Conservation (phyloP, 1,284 basidiomycete genomes). For the Ganoderma sp. region DNA sequence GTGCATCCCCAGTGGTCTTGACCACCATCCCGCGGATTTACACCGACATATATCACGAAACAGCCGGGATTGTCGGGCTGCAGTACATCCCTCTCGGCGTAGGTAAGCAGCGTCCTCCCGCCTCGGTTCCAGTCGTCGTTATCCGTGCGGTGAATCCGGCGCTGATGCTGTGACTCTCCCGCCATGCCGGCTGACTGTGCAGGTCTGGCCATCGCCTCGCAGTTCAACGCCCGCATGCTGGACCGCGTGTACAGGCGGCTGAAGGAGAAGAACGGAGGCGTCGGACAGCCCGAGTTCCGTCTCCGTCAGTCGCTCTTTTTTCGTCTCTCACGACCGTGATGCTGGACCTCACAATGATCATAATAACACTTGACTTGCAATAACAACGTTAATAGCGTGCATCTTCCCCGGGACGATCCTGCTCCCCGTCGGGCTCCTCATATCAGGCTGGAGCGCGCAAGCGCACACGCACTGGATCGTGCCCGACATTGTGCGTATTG, state of each 20-base stretch:
- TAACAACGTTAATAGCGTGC: constrained; percentile 45
- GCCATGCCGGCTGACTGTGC: neutral
- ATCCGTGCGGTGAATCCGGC: too few relatives aligned
- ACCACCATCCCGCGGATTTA: constrained; percentile 71
- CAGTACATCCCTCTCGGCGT: constrained; percentile 68
- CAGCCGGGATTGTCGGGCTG: constrained; percentile 58
- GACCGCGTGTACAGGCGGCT: constrained; percentile 59
- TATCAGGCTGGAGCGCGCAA: constrained; percentile 69
- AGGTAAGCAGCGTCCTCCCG: constrained; percentile 33
- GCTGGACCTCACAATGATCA: too few relatives aligned
- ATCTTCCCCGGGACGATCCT: constrained; percentile 61
- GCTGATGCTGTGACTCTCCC: too few relatives aligned
- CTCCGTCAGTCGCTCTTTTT: constrained; percentile 33
- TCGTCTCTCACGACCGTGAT: too few relatives aligned
- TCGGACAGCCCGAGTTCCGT: constrained; percentile 63
- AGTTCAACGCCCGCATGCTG: constrained; percentile 60
- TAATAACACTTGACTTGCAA: too few relatives aligned
- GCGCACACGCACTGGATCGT: constrained; percentile 65
- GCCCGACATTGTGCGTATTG: constrained; percentile 61
- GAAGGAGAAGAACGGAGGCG: constrained; percentile 55
- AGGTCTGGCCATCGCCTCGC: constrained; percentile 54
- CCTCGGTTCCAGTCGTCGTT: neutral
- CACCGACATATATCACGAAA: constrained; percentile 54
- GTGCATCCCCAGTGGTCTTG: constrained; percentile 53
- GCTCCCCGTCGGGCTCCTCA: constrained; percentile 63